Evolutionary conservation across 2,329 filamentous ascomycete species (phyloP), one percentile per base, ranked within the genome.

Genomic region (Colletotrichum sp.): DNA sequence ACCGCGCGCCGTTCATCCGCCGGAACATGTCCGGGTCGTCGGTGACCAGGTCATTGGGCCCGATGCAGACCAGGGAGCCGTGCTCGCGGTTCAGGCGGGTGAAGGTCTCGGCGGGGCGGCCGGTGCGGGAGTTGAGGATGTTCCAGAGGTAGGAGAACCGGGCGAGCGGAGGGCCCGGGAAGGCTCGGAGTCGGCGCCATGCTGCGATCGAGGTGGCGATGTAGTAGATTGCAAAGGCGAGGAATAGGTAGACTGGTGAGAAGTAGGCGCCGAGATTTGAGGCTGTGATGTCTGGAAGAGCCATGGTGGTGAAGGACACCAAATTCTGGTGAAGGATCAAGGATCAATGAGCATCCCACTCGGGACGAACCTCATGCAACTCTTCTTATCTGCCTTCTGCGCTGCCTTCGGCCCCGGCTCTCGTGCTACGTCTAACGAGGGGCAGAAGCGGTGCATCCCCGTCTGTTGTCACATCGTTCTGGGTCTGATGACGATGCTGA

Each of bases 101-200:
- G 36, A 64, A 73, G 31, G 38, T 61, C 21, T 74, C 65, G 13
- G 47, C 64, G 33, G 70, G 69, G 11, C 43, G 36, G 15, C 72
- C 72, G 54, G 69, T 69, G 27, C 54, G 58, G 16, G 72, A 66
- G 47, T 72, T 74, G 51, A 54, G 59, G 12, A 74, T 66, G 57
- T 73, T 51, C 72, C 72, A 74, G n/a, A 73, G 16, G 70, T 74
- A 74, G 54, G 69, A 73, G 72, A 74, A 73, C n/a, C 65, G 55
- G 15, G 34, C 70, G 24, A 74, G 57, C 29, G 66, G 21, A 2
- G 69, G 72, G 15, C 72, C 72, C 1, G 72, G 72, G 55, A 74
- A 72, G 8, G 29, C 33, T 4, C 72, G 58, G 13, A 74, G 72
- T 3, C 47, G 72, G 31, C 71, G 78, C 77, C 84, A 86, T 21